These are phyloP conservation scores for Athelia psychrophila DNA, from an alignment of 1,284 basidiomycete genomes.

Conservation along the genomic window DNA sequence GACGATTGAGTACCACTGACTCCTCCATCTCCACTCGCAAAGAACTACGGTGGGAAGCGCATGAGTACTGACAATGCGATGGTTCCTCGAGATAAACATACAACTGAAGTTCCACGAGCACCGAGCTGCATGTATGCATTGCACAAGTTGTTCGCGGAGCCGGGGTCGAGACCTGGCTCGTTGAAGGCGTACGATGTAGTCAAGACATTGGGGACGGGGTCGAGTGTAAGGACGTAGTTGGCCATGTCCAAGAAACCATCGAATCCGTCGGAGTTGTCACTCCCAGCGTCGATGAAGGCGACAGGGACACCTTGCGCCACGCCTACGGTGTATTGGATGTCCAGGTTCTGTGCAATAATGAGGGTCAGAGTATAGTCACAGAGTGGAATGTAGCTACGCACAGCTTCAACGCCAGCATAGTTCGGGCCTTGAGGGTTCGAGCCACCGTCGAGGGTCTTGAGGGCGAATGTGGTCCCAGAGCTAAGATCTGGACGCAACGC, in stretches of 20 bases:
- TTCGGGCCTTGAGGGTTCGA: constrained; percentile 35
- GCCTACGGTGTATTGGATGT: constrained; percentile 25
- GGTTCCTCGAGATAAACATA: constrained; percentile 13
- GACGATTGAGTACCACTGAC: constrained; percentile 36
- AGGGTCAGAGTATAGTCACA: constrained; percentile 8
- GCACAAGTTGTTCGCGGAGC: constrained; percentile 33
- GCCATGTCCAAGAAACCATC: constrained; percentile 37
- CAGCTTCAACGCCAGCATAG: constrained; percentile 35
- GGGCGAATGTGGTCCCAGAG: constrained; percentile 14
- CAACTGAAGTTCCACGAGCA: constrained; percentile 32
- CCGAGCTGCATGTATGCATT: constrained; percentile 31
- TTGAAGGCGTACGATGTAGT: constrained; percentile 30
- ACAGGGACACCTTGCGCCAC: constrained; percentile 26
- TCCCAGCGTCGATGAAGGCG: constrained; percentile 21
- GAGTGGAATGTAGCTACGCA: neutral
- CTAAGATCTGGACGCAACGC: constrained; percentile 16
- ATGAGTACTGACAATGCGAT: too few relatives aligned
- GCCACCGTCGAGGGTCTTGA: constrained; percentile 41
- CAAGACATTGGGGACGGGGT: constrained; percentile 31
- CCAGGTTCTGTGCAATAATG: constrained; percentile 14
- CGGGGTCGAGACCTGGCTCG: constrained; percentile 26
- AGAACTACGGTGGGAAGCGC: constrained; percentile 13
- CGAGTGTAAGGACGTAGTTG: constrained; percentile 13
- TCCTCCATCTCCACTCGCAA: constrained; percentile 44
- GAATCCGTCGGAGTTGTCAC: constrained; percentile 12